These are phyloP conservation scores for Lentithecium fluviatile DNA, from an alignment of 495 filamentous ascomycete genomes.

Conservation along the genomic window DNA sequence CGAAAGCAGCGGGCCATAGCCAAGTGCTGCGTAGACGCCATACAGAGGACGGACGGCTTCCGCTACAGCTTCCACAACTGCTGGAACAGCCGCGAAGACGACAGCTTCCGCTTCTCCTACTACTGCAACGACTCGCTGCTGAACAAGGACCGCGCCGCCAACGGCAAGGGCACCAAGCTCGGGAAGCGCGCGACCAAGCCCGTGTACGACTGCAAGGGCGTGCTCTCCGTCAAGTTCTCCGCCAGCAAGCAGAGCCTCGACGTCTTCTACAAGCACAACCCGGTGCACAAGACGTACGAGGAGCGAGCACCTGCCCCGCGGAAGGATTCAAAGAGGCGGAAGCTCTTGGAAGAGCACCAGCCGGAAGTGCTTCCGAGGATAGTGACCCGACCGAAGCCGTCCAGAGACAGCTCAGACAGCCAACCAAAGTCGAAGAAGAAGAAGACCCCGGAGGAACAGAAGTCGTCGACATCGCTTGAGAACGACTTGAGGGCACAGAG, in stretches of 20 bases:
- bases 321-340: slow-evolving; percentile 35
- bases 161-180: slow-evolving; percentile 32
- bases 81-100: slow-evolving; percentile 39
- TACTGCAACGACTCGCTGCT: slow-evolving; percentile 41
- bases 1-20: slow-evolving; percentile 37
- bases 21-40: slow-evolving; percentile 33
- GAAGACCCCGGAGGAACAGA: slow-evolving; percentile 18
- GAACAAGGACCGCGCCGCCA: slow-evolving; percentile 38
- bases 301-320: slow-evolving; percentile 37
- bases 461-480: slow-evolving; percentile 25
- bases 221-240: slow-evolving; percentile 38
- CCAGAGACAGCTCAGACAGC: slow-evolving; percentile 2
- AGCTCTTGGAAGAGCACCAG: slow-evolving; percentile 27
- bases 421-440: slow-evolving; percentile 19
- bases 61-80: slow-evolving; percentile 41
- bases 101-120: slow-evolving; percentile 38
- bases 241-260: slow-evolving; percentile 31
- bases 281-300: slow-evolving; percentile 37
- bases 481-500: slow-evolving; percentile 35
- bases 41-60: slow-evolving; percentile 35
- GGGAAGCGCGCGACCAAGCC: slow-evolving; percentile 36
- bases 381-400: slow-evolving; percentile 21
- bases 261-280: slow-evolving; percentile 37
- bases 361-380: slow-evolving; percentile 33
- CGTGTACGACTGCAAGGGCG: slow-evolving; percentile 38